Evolutionary conservation across 192 early-diverging fungal species (phyloP).

Genomic region (Mortierella antarctica): DNA sequence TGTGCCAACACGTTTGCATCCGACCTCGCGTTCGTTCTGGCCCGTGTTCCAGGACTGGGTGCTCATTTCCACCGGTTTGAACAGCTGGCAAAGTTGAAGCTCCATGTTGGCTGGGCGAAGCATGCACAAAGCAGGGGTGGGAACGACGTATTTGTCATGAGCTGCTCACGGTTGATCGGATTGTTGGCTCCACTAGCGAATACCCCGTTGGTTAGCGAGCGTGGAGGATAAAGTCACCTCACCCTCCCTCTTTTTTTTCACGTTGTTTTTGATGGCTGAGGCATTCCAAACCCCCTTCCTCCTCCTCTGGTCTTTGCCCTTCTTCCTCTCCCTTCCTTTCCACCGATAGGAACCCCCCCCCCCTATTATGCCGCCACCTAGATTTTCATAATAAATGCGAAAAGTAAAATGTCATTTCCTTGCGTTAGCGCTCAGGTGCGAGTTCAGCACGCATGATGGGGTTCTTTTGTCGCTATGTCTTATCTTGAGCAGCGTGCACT

Average conservation of each 20-base stretch:
- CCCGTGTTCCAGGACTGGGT: constrained; percentile 42
- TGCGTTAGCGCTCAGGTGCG: too few relatives aligned
- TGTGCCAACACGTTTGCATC: constrained; percentile 51
- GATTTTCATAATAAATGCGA: too few relatives aligned
- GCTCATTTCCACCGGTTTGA: constrained; percentile 53
- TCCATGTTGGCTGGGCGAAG: constrained; percentile 51
- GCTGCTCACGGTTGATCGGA: constrained; percentile 39
- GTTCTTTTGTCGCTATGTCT: too few relatives aligned
- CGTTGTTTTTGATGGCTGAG: background rate
- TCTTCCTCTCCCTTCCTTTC: too few relatives aligned
- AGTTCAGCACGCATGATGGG: too few relatives aligned
- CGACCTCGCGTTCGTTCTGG: constrained; percentile 41
- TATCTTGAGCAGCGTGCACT: too few relatives aligned
- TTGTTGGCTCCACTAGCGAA: constrained; percentile 43
- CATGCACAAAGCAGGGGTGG: constrained; percentile 52
- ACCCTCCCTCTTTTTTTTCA: background rate
- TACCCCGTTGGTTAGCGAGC: constrained; percentile 46
- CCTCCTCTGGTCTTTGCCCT: too few relatives aligned
- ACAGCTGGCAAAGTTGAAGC: constrained; percentile 46
- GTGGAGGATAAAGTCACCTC: constrained; percentile 14
- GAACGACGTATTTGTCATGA: constrained; percentile 54
- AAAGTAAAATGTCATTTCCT: too few relatives aligned
- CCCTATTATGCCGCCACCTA: too few relatives aligned
- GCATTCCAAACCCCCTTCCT: background rate
- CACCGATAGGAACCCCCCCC: too few relatives aligned